These are phyloP conservation scores for Aquilaria yunnanensis DNA, from an alignment of 345 rosid species.

Conservation along the genomic window DNA sequence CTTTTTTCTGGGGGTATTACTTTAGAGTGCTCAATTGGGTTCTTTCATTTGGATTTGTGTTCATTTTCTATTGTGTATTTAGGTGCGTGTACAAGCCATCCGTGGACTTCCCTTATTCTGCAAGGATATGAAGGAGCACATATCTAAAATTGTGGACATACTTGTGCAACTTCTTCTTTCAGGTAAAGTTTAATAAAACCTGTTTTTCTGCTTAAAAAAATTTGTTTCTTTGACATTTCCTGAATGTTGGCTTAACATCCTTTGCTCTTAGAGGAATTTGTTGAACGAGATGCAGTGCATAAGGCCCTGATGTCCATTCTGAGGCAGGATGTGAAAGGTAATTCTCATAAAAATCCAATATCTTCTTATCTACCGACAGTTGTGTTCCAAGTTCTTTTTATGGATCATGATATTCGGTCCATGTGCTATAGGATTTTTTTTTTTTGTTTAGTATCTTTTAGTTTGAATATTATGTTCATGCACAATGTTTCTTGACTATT, in stretches of 20 bases:
- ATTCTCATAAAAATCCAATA: slow-evolving; percentile 6
- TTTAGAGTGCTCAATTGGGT: too few species aligned
- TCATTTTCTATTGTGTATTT: slow-evolving; percentile 4
- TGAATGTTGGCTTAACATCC: slow-evolving; percentile 3
- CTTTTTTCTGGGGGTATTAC: too few species aligned
- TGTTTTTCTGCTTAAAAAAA: not conserved
- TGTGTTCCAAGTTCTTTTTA: not conserved
- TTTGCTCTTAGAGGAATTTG: slow-evolving; percentile 61
- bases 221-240: slow-evolving; percentile 7
- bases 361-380: not conserved
- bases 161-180: slow-evolving; percentile 71
- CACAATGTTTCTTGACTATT: too few species aligned
- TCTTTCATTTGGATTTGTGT: too few species aligned
- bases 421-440: slow-evolving; percentile 1
- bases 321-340: slow-evolving; percentile 99
- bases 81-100: slow-evolving; percentile 99
- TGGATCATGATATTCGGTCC: not conserved
- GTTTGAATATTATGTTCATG: too few species aligned
- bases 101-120: slow-evolving; percentile 94
- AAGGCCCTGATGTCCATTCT: slow-evolving; percentile 91
- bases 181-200: slow-evolving; percentile 38
- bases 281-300: slow-evolving; percentile 97
- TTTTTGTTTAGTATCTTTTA: too few species aligned
- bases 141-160: slow-evolving; percentile 82
- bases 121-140: slow-evolving; percentile 75